Conservation (phyloP, 495 filamentous ascomycete genomes). For the Neurospora sp. region DNA sequence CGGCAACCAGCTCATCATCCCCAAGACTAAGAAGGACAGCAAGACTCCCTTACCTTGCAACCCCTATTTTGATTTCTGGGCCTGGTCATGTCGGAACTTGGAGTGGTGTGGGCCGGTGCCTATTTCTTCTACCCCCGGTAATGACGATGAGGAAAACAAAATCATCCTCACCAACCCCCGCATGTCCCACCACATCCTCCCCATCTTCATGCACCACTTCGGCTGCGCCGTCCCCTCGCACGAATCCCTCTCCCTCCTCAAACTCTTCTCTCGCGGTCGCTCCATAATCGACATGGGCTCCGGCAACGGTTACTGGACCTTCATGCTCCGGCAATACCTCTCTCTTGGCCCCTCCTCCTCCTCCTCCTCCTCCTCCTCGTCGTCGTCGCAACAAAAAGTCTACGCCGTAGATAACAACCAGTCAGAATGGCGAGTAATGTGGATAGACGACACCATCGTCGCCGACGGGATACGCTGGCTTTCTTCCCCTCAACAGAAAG, state of each 20-base stretch:
- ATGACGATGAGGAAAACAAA: constrained; percentile 1
- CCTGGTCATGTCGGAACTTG: constrained; percentile 32
- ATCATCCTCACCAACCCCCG: constrained; percentile 12
- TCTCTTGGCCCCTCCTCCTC: constrained; percentile 14
- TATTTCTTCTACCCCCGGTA: constrained; percentile 1
- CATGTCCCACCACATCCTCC: constrained; percentile 45
- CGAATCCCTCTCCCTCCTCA: constrained; percentile 42
- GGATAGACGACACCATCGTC: constrained; percentile 47
- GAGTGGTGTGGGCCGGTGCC: constrained; percentile 43
- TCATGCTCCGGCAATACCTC: constrained; percentile 41
- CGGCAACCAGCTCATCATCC: neutral
- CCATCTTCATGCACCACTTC: constrained; percentile 60
- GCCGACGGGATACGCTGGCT: constrained; percentile 40
- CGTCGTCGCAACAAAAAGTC: neutral
- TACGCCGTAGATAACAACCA: constrained; percentile 42
- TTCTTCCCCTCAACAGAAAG: neutral
- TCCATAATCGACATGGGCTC: constrained; percentile 39
- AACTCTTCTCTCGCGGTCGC: constrained; percentile 28
- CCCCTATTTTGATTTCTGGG: constrained; percentile 49
- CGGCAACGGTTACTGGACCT: constrained; percentile 56
- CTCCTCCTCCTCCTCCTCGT: constrained; percentile 1
- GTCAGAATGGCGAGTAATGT: constrained; percentile 45
- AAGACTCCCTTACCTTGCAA: constrained; percentile 24
- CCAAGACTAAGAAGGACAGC: constrained; percentile 3
- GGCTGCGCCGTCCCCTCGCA: constrained; percentile 50